Evolutionary conservation across 345 rosid species (phyloP).

Genomic region (Sonneratia caseolaris): DNA sequence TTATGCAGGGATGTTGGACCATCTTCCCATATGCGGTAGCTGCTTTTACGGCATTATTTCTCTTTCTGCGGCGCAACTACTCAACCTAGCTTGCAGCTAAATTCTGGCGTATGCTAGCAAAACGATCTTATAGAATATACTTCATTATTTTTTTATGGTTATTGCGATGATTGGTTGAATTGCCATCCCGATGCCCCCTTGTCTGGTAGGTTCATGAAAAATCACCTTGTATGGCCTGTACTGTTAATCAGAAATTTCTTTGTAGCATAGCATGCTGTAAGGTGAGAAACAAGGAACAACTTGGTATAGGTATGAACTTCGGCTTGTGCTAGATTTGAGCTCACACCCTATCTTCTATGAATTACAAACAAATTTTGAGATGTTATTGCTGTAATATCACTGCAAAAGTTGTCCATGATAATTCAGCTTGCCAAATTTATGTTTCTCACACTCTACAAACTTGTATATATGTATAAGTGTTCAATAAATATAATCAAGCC

Average conservation of each 20-base stretch:
- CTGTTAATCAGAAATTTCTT: background rate
- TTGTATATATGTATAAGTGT: background rate
- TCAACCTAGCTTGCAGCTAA: slow-evolving; percentile 3
- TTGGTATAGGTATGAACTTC: background rate
- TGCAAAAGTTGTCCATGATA: background rate
- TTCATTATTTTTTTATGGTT: slow-evolving; percentile 9
- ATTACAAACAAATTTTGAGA: background rate
- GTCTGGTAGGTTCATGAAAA: background rate
- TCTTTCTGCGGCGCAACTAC: slow-evolving; percentile 24
- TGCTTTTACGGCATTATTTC: slow-evolving; percentile 54
- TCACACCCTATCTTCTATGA: background rate
- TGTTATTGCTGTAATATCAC: background rate
- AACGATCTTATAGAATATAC: background rate
- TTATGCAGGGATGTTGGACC: slow-evolving; percentile 74
- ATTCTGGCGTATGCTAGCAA: background rate
- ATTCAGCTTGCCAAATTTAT: background rate
- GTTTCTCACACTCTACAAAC: background rate
- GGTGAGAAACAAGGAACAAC: background rate
- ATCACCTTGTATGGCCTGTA: background rate
- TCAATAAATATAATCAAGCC: background rate
- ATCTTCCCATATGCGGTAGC: slow-evolving; percentile 64
- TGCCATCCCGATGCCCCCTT: slow-evolving; percentile 8
- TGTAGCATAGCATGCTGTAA: background rate
- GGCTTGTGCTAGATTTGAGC: too few species aligned
- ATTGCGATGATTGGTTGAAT: slow-evolving; percentile 14